A percentile compares a stretch with the other conserved stretches of the same genome.
Conservation (phyloP, 345 rosid genomes). For the Acer negundo region DNA sequence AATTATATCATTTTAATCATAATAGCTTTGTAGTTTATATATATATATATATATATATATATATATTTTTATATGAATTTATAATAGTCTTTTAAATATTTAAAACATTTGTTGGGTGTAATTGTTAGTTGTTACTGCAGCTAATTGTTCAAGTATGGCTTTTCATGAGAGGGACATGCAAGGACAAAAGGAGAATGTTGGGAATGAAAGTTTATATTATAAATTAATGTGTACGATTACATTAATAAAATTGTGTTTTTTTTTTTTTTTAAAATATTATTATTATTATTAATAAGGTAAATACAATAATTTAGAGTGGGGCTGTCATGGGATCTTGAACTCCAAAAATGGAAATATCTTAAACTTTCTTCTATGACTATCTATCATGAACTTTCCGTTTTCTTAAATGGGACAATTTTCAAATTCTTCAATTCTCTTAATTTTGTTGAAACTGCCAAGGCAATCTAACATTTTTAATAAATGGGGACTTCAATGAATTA, state of each 20-base stretch:
- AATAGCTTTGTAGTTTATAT: no score
- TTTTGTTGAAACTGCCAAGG: not conserved
- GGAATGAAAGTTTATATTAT: constrained; percentile 1
- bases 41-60: no score
- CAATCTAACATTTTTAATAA: not conserved
- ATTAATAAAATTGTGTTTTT: not conserved
- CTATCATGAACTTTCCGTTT: not conserved
- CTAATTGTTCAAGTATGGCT: not conserved
- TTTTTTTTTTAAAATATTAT: no score
- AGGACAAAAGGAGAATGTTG: not conserved
- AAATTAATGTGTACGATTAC: not conserved
- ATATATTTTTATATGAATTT: no score
- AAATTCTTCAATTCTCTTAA: not conserved
- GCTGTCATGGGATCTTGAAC: not conserved
- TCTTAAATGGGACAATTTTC: not conserved
- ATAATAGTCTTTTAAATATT: not conserved
- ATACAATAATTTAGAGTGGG: not conserved
- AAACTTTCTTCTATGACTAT: not conserved
- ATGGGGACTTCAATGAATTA: not conserved
- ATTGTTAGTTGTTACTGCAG: not conserved
- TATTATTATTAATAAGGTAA: not conserved
- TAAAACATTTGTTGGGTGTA: not conserved
- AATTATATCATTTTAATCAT: not conserved
- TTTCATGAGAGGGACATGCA: constrained; percentile 1
- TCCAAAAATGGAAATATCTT: not conserved